These are phyloP conservation scores for Erysimum pusillum DNA, from an alignment of 441 rosid species.

Conservation along the genomic window DNA sequence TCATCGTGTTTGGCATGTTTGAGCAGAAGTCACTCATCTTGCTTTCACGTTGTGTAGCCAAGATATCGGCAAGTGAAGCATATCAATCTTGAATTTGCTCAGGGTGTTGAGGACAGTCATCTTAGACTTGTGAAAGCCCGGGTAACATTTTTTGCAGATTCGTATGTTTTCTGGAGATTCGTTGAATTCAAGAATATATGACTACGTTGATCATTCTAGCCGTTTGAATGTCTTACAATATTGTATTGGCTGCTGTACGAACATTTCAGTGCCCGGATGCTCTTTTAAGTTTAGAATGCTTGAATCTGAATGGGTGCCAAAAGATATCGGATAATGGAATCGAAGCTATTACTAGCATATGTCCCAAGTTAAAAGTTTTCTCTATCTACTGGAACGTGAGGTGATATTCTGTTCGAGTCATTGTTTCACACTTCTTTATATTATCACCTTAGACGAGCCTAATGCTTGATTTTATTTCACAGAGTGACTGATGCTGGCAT, in stretches of 20 bases:
- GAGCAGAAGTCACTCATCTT: constrained; percentile 11
- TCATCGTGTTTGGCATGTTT: constrained; percentile 4
- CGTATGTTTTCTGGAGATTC: constrained; percentile 12
- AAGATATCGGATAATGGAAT: constrained; percentile 93
- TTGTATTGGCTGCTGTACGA: constrained; percentile 20
- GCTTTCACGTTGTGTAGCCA: constrained; percentile 57
- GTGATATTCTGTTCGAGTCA: constrained; percentile 51
- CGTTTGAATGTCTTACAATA: background rate
- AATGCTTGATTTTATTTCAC: constrained; percentile 25
- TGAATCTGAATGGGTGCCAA: constrained; percentile 94
- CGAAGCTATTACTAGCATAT: constrained; percentile 68
- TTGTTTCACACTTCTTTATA: constrained; percentile 19
- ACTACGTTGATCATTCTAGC: background rate
- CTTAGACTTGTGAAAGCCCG: constrained; percentile 61
- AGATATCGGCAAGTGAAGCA: constrained; percentile 77
- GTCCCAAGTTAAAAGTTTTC: constrained; percentile 72
- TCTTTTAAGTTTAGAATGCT: constrained; percentile 69
- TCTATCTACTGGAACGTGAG: constrained; percentile 96
- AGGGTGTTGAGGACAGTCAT: constrained; percentile 77
- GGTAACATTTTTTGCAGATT: constrained; percentile 48
- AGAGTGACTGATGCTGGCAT: constrained; percentile 78
- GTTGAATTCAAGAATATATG: constrained; percentile 6
- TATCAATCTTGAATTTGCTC: constrained; percentile 86
- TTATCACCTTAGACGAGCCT: constrained; percentile 20
- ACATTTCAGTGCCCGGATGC: constrained; percentile 61